A percentile compares a stretch with the other conserved stretches of the same genome.
These are phyloP conservation scores for Vicia sativa DNA, from an alignment of 306 rosid genomes.

Conservation along the genomic window DNA sequence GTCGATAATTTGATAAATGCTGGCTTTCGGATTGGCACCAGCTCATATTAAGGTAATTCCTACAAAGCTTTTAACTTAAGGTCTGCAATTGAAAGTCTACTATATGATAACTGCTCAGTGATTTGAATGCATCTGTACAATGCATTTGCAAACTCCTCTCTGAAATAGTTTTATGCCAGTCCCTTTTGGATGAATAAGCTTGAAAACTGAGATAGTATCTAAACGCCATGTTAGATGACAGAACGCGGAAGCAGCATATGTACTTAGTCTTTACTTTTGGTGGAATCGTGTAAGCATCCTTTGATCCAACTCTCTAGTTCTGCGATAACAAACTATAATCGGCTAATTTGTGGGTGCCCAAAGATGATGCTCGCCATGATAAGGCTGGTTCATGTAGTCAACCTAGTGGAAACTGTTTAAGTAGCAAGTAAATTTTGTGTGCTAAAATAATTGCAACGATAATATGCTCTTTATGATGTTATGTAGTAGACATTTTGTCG, in stretches of 20 bases:
- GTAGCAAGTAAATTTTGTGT: neutral
- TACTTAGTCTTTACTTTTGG: neutral
- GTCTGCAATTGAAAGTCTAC: neutral
- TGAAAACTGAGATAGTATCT: neutral
- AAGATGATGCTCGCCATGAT: neutral
- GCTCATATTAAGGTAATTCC: constrained; percentile 76
- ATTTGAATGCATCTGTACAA: constrained; percentile 1
- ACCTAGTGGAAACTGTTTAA: neutral
- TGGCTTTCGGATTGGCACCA: constrained; percentile 79
- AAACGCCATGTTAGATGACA: neutral
- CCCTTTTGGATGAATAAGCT: neutral
- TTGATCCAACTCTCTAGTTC: neutral
- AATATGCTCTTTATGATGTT: neutral
- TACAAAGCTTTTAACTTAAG: neutral
- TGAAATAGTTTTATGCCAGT: neutral
- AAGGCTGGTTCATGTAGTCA: neutral
- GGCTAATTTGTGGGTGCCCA: neutral
- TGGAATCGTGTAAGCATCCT: neutral
- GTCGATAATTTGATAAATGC: constrained; percentile 69
- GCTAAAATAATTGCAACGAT: neutral
- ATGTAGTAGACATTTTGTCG: neutral
- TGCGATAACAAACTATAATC: neutral
- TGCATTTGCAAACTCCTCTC: neutral
- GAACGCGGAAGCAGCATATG: neutral
- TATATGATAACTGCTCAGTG: neutral